These are phyloP conservation scores for Bruguiera sexangula DNA, from an alignment of 345 rosid species.

Conservation along the genomic window DNA sequence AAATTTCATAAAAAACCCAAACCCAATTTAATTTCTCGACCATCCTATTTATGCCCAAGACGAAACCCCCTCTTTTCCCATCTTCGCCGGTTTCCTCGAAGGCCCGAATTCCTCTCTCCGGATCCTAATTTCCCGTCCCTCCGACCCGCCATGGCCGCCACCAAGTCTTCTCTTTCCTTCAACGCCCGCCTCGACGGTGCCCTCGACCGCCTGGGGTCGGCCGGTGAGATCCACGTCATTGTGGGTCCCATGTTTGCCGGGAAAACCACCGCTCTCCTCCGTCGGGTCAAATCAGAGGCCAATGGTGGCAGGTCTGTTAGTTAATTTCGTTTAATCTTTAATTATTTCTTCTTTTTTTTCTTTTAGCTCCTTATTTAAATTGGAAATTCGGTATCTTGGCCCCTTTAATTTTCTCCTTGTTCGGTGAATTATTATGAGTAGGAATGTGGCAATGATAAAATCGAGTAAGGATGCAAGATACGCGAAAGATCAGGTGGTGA, in stretches of 20 bases:
- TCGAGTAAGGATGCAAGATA: constrained; percentile 79
- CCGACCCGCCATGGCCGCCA: constrained; percentile 35
- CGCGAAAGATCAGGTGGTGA: constrained; percentile 66
- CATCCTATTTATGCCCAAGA: constrained; percentile 6
- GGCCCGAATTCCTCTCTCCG: neutral
- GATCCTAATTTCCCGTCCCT: neutral
- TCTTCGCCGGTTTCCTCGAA: neutral
- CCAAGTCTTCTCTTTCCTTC: constrained; percentile 31
- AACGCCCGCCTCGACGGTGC: constrained; percentile 2
- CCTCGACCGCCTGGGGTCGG: constrained; percentile 4
- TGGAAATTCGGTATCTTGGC: neutral
- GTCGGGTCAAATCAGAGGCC: constrained; percentile 65
- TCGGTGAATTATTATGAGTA: constrained; percentile 4
- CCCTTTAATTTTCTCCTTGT: neutral
- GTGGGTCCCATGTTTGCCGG: constrained; percentile 94
- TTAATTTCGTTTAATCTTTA: neutral
- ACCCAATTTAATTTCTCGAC: too few relatives aligned
- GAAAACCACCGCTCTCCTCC: constrained; percentile 89
- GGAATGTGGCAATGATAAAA: constrained; percentile 72
- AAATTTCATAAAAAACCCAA: neutral
- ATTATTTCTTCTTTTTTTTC: neutral
- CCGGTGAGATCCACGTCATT: constrained; percentile 74
- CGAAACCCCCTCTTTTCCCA: neutral
- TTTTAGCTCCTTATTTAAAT: neutral
- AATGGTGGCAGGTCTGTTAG: constrained; percentile 50